Percentiles rank a stretch among this genome's conserved stretches.
Conservation (phyloP, 257 asterid species). For the Ballota nigra region DNA sequence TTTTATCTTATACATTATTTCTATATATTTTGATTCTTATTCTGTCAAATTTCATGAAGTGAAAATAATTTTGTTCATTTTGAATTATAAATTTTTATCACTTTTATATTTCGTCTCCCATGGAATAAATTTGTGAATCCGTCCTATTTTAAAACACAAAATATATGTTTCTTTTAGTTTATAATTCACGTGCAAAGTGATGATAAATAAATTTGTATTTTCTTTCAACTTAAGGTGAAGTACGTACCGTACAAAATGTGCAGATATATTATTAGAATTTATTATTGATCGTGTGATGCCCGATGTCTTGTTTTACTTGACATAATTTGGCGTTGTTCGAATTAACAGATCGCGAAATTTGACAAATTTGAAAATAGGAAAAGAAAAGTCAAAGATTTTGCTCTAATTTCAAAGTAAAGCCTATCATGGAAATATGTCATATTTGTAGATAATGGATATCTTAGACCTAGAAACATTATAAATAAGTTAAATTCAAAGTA, state of each 20-base stretch:
- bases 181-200: constrained; percentile 16
- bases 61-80: too few species aligned
- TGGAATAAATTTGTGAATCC: too few species aligned
- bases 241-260: constrained; percentile 24
- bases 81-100: too few species aligned
- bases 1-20: too few species aligned
- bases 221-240: background rate
- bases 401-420: constrained; percentile 25
- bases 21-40: too few species aligned
- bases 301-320: constrained; percentile 22
- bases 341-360: background rate
- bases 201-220: constrained; percentile 3
- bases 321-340: constrained; percentile 27
- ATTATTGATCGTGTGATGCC: constrained; percentile 11
- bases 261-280: background rate
- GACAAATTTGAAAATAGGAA: background rate
- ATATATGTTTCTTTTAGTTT: background rate
- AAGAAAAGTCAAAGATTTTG: constrained; percentile 28
- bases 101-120: too few species aligned
- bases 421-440: constrained; percentile 6
- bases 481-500: background rate
- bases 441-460: constrained; percentile 1
- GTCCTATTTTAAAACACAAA: too few species aligned
- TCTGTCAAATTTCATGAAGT: too few species aligned
- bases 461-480: background rate